Evolutionary conservation across 257 asterid genomes (phyloP), one percentile per base, ranked within the genome.

Genomic region (Salvia rosmarinus): DNA sequence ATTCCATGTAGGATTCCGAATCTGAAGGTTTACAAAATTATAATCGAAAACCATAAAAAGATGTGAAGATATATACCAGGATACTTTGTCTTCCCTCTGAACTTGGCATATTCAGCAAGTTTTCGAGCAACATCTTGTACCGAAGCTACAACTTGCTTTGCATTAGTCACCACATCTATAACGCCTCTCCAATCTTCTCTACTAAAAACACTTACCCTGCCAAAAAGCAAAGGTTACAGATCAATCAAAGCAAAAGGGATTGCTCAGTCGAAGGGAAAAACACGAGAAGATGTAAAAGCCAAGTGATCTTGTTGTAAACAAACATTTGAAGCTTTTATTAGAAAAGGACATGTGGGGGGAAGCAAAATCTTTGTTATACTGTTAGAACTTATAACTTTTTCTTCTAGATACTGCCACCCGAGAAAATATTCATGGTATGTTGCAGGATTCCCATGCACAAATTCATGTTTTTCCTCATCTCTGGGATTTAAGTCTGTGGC

Each of bases 111-210:
- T 12, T 89, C 96, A 60, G 96, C 86, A 54, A 95, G 86, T 79
- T 84, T 95, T 77, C 91, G 79, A 56, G 95, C 91, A 21, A 85
- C 96, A 37, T 89, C 97, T 83, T 95, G 99, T 60, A 91, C 89
- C 68, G 92, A 88, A 44, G 90, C 80, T 64, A 90, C 92, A 9
- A 87, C 89, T 76, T 88, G 99, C 85, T 87, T 95, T 37, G 97
- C 99, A 78, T 89, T 95, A 51, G 92, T 76, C 51, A 91, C 94
- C 63, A 91, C 84, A 56, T 88, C 92, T 47, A 84, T 75, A n/a
- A 89, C 79, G 64, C 96, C 86, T 84, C 80, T 91, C 99, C 96
- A 88, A 68, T 91, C 99, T 82, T 88, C 99, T 85, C 80, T 88
- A 70, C 82, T 88, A 20, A 91, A 76, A 39, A 71, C 85, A 72